phyloP scores from a whole-genome alignment of 169 alveolate species.

The Plasmodium knowlesi region DNA sequence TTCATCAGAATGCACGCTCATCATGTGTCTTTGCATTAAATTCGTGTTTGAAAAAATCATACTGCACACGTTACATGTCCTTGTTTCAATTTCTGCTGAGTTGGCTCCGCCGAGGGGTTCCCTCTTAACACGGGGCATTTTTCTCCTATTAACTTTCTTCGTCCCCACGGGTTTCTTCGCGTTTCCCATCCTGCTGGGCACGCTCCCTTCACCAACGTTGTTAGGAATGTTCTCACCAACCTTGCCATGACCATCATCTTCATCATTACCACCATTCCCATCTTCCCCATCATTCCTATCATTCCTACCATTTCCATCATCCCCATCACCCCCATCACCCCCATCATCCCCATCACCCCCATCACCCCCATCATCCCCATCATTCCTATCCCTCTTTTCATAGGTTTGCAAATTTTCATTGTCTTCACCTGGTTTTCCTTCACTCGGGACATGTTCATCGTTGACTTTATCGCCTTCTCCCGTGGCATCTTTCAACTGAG shows the following conservation, averaged over 20 bases:
- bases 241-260: not conserved
- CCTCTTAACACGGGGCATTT: not conserved
- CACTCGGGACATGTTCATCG: not conserved
- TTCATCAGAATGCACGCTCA: constrained; percentile 56
- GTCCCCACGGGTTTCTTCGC: not conserved
- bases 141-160: not conserved
- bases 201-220: not conserved
- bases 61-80: constrained; percentile 56
- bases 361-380: no score
- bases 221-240: not conserved
- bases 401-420: not conserved
- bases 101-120: not conserved
- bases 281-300: no score
- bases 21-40: constrained; percentile 61
- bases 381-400: no score
- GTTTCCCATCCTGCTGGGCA: not conserved
- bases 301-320: no score
- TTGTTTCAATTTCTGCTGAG: not conserved
- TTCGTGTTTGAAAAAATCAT: constrained; percentile 9
- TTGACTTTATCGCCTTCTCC: not conserved
- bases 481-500: not conserved
- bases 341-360: no score
- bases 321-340: no score
- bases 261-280: not conserved
- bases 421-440: not conserved